These are phyloP conservation scores for Botrytis deweyae DNA, from an alignment of 2,329 filamentous ascomycete genomes.

Conservation along the genomic window DNA sequence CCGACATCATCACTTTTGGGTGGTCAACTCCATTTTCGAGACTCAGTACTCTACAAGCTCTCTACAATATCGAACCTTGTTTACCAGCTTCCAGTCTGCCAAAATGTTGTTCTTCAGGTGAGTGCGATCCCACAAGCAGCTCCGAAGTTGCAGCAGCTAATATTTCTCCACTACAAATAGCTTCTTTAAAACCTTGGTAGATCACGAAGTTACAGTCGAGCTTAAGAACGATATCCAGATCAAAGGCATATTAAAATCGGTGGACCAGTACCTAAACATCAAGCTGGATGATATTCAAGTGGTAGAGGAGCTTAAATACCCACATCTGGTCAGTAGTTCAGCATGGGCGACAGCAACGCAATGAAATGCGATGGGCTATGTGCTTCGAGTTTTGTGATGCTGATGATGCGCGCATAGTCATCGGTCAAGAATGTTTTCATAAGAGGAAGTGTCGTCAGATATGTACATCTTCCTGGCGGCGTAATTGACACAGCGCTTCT, in stretches of 20 bases:
- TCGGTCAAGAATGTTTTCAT: slow-evolving; percentile 78
- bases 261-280: slow-evolving; percentile 99
- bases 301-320: slow-evolving; percentile 90
- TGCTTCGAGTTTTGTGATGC: slow-evolving; percentile 3
- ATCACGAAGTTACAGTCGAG: slow-evolving; percentile 95
- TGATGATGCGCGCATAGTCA: slow-evolving; percentile 46
- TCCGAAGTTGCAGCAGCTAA: background rate
- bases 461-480: slow-evolving; percentile 67
- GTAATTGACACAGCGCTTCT: slow-evolving; percentile 68
- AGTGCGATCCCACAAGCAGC: background rate
- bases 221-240: slow-evolving; percentile 99
- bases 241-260: slow-evolving; percentile 90
- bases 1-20: slow-evolving; percentile 12
- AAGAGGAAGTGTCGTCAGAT: slow-evolving; percentile 70
- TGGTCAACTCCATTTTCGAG: slow-evolving; percentile 11
- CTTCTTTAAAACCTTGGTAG: slow-evolving; percentile 99
- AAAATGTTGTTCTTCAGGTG: slow-evolving; percentile 17
- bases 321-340: slow-evolving; percentile 67
- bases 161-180: slow-evolving; percentile 45
- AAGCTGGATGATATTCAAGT: slow-evolving; percentile 96
- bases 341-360: background rate
- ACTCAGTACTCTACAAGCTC: background rate
- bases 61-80: background rate
- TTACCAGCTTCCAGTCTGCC: background rate
- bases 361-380: background rate